Evolutionary conservation across 306 rosid species (phyloP).

Genomic region (Begonia peltatifolia): DNA sequence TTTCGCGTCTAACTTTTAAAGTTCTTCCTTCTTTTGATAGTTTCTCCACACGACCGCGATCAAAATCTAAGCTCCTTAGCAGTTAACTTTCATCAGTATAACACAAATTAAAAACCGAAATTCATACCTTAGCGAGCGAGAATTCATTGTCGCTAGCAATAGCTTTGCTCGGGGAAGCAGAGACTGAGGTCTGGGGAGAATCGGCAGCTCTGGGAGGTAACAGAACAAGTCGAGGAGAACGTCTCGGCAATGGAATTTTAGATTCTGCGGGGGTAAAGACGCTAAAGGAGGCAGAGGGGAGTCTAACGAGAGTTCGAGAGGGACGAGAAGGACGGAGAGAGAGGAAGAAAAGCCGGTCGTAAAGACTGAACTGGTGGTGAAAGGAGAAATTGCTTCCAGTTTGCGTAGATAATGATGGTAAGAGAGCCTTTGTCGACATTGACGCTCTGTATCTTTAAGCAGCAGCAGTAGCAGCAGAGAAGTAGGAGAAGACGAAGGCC

Average conservation of each 20-base stretch:
- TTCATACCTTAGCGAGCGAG: slow-evolving; percentile 50
- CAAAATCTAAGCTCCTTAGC: neutral
- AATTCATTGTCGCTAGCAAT: slow-evolving; percentile 49
- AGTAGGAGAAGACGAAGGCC: slow-evolving; percentile 1
- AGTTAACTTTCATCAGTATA: too few species aligned
- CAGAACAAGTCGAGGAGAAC: slow-evolving; percentile 4
- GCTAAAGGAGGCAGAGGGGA: slow-evolving; percentile 3
- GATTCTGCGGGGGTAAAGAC: slow-evolving; percentile 13
- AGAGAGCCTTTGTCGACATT: slow-evolving; percentile 15
- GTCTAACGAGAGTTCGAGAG: neutral
- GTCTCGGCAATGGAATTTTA: slow-evolving; percentile 4
- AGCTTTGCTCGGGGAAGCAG: slow-evolving; percentile 20
- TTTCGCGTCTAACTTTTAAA: too few species aligned
- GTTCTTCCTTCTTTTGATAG: too few species aligned
- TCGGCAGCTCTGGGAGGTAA: slow-evolving; percentile 46
- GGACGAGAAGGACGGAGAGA: slow-evolving; percentile 11
- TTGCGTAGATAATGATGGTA: slow-evolving; percentile 4
- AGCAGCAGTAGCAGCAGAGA: neutral
- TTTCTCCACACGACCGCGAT: too few species aligned
- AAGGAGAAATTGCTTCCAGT: slow-evolving; percentile 14
- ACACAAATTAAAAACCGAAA: neutral
- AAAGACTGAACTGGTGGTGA: slow-evolving; percentile 5
- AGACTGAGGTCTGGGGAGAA: slow-evolving; percentile 40
- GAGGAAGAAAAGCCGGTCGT: slow-evolving; percentile 12
- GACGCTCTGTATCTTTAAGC: neutral